Evolutionary conservation across 345 rosid species (phyloP), one percentile per base, ranked within the genome.

Genomic region (Xanthoceras sorbifolium): DNA sequence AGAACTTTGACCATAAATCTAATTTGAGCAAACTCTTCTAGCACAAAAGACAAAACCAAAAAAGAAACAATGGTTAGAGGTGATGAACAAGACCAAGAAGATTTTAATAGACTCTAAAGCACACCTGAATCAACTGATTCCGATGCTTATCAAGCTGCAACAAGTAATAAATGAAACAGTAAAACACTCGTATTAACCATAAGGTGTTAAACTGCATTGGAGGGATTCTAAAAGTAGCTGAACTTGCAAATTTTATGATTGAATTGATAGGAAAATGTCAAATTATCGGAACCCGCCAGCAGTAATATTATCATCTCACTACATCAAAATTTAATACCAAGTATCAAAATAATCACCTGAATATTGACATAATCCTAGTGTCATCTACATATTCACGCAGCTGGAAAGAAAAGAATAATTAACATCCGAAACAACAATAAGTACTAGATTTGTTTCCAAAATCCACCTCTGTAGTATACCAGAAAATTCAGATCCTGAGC

Each of bases 351-450:
- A 52, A 40, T 77, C 69, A 86, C 87, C 86, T 86, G 93, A 80
- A 91, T 91, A 82, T 89, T 91, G 62, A 91, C 89, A 72, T 91
- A 89, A 81, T 91, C 95, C 82, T 91, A 7, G 95, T 91, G 75
- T 89, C 95, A 69, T 91, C 95, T n/a, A 91, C 88, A 77, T 91
- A 89, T 67, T 91, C 95, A 5, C 95, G 90, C 86, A 91, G 77
- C 95, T 86, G 84, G 68, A 50, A 18, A 66, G 69, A 64, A 28
- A 77, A 79, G 60, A 57, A 65, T 9, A 66, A 73, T 50, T 29
- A 57, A 59, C 2, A 64, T 25, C 46, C 34, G 23, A 25, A 20
- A 40, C 15, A 0, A 59, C 42, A 4, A 34, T 22, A 61, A 34
- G 71, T 38, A 22, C 20, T 17, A 73, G 64, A 61, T 36, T 42